These are phyloP conservation scores for Yamadazyma epiphylla DNA, from an alignment of 1,139 yeast genomes.

Conservation along the genomic window DNA sequence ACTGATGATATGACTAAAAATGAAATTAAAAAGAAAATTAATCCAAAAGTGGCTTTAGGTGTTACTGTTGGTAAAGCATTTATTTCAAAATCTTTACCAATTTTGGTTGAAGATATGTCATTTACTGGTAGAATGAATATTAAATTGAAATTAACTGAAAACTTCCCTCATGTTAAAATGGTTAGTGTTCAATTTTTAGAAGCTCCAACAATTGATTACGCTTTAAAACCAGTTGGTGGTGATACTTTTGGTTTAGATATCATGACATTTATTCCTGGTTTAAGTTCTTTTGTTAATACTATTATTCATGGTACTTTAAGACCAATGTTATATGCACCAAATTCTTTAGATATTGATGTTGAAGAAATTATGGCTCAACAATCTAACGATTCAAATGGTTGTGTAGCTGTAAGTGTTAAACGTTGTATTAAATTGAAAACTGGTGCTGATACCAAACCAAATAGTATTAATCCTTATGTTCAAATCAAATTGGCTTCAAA, in stretches of 20 bases:
- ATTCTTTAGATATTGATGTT: conserved; percentile 68
- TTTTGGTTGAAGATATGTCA: conserved; percentile 75
- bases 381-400: conserved; percentile 65
- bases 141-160: conserved; percentile 55
- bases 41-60: conserved; percentile 77
- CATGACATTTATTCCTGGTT: conserved; percentile 79
- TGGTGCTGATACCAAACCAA: conserved; percentile 34
- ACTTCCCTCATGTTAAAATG: conserved; percentile 70
- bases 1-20: conserved; percentile 77
- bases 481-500: conserved; percentile 45
- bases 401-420: conserved; percentile 57
- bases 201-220: conserved; percentile 74
- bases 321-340: conserved; percentile 82
- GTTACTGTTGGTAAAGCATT: conserved; percentile 77
- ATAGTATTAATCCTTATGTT: conserved; percentile 59
- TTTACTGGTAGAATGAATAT: conserved; percentile 69
- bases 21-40: conserved; percentile 64
- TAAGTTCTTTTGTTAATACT: conserved; percentile 67
- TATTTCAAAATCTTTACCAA: conserved; percentile 69
- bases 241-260: conserved; percentile 78
- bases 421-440: conserved; percentile 49
- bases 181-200: conserved; percentile 71
- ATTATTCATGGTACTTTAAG: conserved; percentile 67
- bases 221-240: conserved; percentile 85
- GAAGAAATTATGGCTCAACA: conserved; percentile 64